phyloP scores from a whole-genome alignment of 148 eudicot genomes.

The Vaccinium darrowii region DNA sequence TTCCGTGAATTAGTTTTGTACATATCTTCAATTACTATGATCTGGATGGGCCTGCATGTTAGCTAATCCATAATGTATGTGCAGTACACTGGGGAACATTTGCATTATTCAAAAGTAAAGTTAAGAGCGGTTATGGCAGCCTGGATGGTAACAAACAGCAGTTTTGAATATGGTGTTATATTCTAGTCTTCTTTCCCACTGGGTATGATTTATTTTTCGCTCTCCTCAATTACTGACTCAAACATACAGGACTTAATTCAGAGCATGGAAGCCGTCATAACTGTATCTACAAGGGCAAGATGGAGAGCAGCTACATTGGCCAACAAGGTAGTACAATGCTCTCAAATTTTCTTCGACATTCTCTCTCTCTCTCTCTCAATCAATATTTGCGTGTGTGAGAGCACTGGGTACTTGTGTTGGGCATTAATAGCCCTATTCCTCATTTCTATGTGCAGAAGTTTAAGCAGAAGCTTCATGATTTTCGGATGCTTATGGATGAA shows the following conservation, averaged over 20 bases:
- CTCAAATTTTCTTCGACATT: not conserved
- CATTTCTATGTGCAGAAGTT: not conserved
- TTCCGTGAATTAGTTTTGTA: not conserved
- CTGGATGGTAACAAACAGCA: not conserved
- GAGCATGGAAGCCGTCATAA: not conserved
- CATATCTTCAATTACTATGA: not conserved
- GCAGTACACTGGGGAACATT: not conserved
- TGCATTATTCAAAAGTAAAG: not conserved
- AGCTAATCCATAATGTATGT: not conserved
- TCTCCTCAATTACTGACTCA: not conserved
- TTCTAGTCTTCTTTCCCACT: not conserved
- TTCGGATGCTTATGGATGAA: not conserved
- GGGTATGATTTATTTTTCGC: not conserved
- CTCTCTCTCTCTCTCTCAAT: not conserved
- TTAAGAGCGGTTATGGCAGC: not conserved
- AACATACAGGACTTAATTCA: not conserved
- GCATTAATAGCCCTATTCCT: not conserved
- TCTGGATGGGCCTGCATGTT: not conserved
- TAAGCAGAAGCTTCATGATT: not conserved
- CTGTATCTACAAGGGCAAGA: conserved; percentile 10
- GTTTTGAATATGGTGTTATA: not conserved
- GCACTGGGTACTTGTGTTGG: not conserved
- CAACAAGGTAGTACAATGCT: not conserved
- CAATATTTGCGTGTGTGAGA: no score
- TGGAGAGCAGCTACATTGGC: conserved; percentile 7